Percentiles rank a stretch among this genome's conserved stretches.
These are phyloP conservation scores for Dissophora globulifera DNA, from an alignment of 192 early-diverging fungal genomes.

Conservation along the genomic window DNA sequence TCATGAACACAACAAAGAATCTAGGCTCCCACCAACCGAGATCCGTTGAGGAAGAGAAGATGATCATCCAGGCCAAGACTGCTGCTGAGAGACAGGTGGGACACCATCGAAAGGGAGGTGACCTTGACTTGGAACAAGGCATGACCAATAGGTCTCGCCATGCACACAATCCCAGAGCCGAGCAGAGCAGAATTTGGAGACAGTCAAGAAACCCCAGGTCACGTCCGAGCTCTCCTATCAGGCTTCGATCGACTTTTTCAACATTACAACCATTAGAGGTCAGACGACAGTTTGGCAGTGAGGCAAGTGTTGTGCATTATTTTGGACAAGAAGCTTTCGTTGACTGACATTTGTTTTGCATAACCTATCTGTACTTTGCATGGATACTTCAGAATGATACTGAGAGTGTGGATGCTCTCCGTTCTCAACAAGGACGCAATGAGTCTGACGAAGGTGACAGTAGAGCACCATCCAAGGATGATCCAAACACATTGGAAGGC, in stretches of 20 bases:
- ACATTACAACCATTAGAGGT: too few species aligned
- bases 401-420: too few species aligned
- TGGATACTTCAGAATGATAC: too few species aligned
- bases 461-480: background rate
- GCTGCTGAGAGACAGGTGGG: conserved; percentile 39
- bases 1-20: conserved; percentile 37
- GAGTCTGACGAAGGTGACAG: conserved; percentile 2
- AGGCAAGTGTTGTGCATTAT: too few species aligned
- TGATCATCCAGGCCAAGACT: conserved; percentile 26
- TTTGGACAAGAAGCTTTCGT: too few species aligned
- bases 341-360: too few species aligned
- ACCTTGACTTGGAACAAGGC: conserved; percentile 28
- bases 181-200: background rate
- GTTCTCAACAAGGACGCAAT: too few species aligned
- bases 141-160: background rate
- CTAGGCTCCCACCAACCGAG: conserved; percentile 26
- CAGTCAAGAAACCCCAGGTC: background rate
- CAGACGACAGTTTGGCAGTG: too few species aligned
- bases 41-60: conserved; percentile 36
- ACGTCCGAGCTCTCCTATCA: conserved; percentile 11
- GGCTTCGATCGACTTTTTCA: background rate
- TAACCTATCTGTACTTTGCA: too few species aligned
- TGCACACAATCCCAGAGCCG: background rate
- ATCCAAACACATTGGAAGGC: background rate
- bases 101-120: background rate